phyloP scores from a whole-genome alignment of 2,329 filamentous ascomycete genomes.

The Fusarium sp. region DNA sequence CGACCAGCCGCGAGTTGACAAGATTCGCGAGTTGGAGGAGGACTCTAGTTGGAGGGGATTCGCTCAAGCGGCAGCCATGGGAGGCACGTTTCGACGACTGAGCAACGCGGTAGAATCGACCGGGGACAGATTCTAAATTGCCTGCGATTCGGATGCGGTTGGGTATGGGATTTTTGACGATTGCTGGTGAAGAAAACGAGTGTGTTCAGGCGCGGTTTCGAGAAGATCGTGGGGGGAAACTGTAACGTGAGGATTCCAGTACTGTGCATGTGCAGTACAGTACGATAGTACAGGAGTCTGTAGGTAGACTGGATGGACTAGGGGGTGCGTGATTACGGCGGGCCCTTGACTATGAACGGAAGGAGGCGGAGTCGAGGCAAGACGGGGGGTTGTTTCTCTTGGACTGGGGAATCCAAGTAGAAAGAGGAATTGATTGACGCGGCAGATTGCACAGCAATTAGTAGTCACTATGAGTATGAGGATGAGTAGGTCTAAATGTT shows the following conservation, averaged over 20 bases:
- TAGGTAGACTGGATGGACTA: neutral
- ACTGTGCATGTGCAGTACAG: conserved; percentile 4
- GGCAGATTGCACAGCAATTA: neutral
- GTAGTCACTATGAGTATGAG: neutral
- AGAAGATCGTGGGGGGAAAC: conserved; percentile 23
- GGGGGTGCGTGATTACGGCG: conserved; percentile 18
- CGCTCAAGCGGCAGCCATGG: conserved; percentile 41
- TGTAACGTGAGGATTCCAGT: conserved; percentile 24
- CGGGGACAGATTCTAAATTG: conserved; percentile 3
- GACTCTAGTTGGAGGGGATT: conserved; percentile 3
- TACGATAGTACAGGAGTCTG: neutral
- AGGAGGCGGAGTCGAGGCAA: conserved; percentile 14
- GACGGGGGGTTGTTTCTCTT: conserved; percentile 2
- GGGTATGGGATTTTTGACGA: neutral
- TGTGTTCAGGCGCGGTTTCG: conserved; percentile 28
- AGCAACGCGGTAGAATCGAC: neutral
- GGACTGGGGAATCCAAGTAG: neutral
- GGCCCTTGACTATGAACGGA: conserved; percentile 20
- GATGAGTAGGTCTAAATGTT: neutral
- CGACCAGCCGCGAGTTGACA: conserved; percentile 45
- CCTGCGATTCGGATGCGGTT: conserved; percentile 1
- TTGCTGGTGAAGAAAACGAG: conserved; percentile 12
- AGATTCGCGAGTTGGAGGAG: conserved; percentile 33
- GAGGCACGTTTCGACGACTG: conserved; percentile 4
- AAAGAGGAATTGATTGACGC: conserved; percentile 1